Evolutionary conservation across 257 asterid genomes (phyloP).

Genomic region (Nemophila menziesii): DNA sequence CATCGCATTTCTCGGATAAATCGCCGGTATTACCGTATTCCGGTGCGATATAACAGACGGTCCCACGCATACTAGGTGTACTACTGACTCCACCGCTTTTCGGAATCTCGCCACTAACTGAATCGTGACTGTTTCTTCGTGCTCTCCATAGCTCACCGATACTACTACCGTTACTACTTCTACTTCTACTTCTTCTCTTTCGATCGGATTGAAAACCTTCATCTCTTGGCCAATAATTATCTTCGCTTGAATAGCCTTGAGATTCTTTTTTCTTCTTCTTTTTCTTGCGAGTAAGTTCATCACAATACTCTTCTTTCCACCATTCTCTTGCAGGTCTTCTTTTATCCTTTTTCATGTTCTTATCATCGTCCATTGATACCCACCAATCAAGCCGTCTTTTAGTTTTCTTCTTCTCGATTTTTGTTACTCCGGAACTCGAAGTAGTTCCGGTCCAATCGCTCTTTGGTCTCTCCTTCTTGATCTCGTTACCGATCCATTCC

Average conservation of each 20-base stretch:
- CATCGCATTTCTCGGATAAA: constrained; percentile 80
- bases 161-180: constrained; percentile 53
- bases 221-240: constrained; percentile 56
- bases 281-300: constrained; percentile 82
- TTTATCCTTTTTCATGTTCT: constrained; percentile 55
- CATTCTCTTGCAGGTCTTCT: constrained; percentile 96
- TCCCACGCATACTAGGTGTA: constrained; percentile 96
- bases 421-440: constrained; percentile 28
- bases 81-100: constrained; percentile 83
- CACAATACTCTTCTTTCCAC: constrained; percentile 98
- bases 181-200: constrained; percentile 45
- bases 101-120: constrained; percentile 67
- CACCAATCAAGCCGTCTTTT: constrained; percentile 80
- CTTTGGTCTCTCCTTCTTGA: constrained; percentile 83
- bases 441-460: constrained; percentile 66
- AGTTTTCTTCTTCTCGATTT: constrained; percentile 50
- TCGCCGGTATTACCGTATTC: constrained; percentile 72
- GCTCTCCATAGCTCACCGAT: constrained; percentile 79
- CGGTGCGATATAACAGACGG: constrained; percentile 88
- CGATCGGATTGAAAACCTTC: constrained; percentile 30
- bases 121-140: constrained; percentile 53
- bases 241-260: constrained; percentile 39
- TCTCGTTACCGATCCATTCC: constrained; percentile 96
- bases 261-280: constrained; percentile 56
- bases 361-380: constrained; percentile 77